Base-by-base conservation (phyloP, 2,329 filamentous ascomycete species). In the Lecanosticta acicola region DNA sequence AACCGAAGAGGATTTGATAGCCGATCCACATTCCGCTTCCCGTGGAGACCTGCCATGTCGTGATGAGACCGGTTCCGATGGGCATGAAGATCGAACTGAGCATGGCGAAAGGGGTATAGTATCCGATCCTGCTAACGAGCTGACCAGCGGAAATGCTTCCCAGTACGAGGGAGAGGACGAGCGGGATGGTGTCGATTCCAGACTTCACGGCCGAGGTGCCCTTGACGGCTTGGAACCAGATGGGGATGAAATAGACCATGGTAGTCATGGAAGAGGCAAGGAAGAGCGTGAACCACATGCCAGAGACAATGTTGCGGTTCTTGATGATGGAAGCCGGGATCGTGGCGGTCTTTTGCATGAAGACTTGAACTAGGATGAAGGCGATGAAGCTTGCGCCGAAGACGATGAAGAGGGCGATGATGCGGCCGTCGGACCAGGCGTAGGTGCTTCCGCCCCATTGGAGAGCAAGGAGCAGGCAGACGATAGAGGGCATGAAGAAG, bases 201-300 rank as follows among this genome's bases (percentile, higher is more conserved):
- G 70, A 72, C 34, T 70, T 68, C 18, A 68, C 67, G 3, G 72
- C 70, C 0, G 63, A 65, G 1, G 63, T 67, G 7, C 69, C 69
- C 50, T 75, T 71, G 60, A 75, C 71, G 14, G 71, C 71, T 51
- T 74, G 70, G 69, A 75, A 72, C 69, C 73, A 65, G 68, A 73
- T 47, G 59, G 68, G 62, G 19, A 73, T 59, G 53, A 69, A 74
- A 60, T 68, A 71, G 39, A 68, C 62, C 43, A 71, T 58, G 51
- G 70, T 52, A 60, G 71, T 71, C 57, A 71, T 70, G 20, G 57
- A 36, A 1, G 36, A 46, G 13, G 48, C 50, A 48, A 72, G 51
- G 59, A 71, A 71, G 58, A 73, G 33, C 13, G 45, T 45, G 18
- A 49, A 51, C 39, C 41, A 48, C n/a, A 40, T 38, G 3, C 45